Conservation (phyloP, 805 yeast genomes). For the Lipomyces kockii region DNA sequence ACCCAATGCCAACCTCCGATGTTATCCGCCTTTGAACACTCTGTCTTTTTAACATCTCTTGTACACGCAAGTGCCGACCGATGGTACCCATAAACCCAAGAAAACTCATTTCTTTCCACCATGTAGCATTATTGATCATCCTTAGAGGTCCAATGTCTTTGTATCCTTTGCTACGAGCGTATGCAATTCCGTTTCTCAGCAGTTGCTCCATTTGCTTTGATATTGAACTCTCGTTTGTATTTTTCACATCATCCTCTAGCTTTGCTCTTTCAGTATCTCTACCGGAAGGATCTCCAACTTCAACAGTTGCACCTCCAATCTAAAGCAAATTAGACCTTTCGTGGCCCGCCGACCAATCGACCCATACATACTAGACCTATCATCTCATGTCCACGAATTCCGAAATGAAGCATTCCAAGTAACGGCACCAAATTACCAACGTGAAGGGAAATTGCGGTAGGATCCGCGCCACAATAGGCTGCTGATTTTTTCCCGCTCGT, state of each 20-base stretch:
- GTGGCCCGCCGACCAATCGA: neutral
- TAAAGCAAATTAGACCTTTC: neutral
- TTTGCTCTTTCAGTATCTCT: constrained; percentile 71
- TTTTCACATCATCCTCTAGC: constrained; percentile 58
- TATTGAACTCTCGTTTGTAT: constrained; percentile 63
- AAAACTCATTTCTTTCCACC: constrained; percentile 85
- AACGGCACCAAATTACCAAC: constrained; percentile 89
- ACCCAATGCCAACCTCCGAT: constrained; percentile 80
- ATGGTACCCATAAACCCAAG: constrained; percentile 75
- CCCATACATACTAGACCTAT: constrained; percentile 63
- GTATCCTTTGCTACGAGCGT: constrained; percentile 58
- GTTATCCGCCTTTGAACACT: constrained; percentile 76
- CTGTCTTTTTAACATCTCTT: constrained; percentile 87
- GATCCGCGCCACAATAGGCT: constrained; percentile 94
- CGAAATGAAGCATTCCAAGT: constrained; percentile 81
- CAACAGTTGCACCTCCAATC: constrained; percentile 90
- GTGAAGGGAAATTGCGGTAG: constrained; percentile 87
- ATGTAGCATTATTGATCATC: constrained; percentile 67
- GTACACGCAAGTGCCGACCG: constrained; percentile 79
- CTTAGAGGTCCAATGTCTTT: constrained; percentile 49
- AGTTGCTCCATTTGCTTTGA: constrained; percentile 65
- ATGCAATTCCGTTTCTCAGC: constrained; percentile 62
- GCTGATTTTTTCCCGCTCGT: neutral
- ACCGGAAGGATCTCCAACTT: constrained; percentile 97
- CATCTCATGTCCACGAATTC: constrained; percentile 77